Conservation (phyloP, 2,329 filamentous ascomycete species). For the Fusarium sp. region DNA sequence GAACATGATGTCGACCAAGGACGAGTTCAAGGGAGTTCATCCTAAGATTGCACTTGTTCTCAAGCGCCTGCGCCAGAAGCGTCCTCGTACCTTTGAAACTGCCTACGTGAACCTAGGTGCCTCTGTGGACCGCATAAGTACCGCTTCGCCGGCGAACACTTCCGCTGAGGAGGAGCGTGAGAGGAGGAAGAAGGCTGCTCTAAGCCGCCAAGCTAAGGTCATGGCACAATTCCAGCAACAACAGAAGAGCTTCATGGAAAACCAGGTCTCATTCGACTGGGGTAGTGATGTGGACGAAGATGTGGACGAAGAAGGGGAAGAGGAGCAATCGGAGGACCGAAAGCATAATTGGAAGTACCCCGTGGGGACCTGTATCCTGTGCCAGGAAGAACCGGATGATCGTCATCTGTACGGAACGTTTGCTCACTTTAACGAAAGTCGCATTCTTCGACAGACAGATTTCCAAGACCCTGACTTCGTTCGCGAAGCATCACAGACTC, state of each 20-base stretch:
- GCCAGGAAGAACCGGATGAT: slow-evolving; percentile 96
- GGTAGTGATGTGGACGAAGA: slow-evolving; percentile 83
- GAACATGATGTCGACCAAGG: slow-evolving; percentile 74
- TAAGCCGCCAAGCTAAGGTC: slow-evolving; percentile 90
- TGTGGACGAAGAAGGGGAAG: slow-evolving; percentile 79
- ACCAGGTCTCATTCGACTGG: slow-evolving; percentile 90
- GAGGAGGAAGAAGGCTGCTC: slow-evolving; percentile 89
- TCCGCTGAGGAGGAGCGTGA: slow-evolving; percentile 81
- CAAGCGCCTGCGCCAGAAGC: slow-evolving; percentile 86
- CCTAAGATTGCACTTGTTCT: slow-evolving; percentile 88
- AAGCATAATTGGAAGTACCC: slow-evolving; percentile 87
- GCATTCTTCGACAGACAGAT: slow-evolving; percentile 88
- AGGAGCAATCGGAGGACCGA: slow-evolving; percentile 72
- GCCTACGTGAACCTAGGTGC: slow-evolving; percentile 77
- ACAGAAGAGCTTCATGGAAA: slow-evolving; percentile 94
- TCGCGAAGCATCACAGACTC: slow-evolving; percentile 84
- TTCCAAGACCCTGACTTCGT: slow-evolving; percentile 86
- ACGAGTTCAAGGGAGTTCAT: slow-evolving; percentile 85
- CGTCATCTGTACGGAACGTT: slow-evolving; percentile 93
- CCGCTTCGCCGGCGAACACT: slow-evolving; percentile 81
- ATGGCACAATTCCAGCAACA: slow-evolving; percentile 99
- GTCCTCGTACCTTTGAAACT: slow-evolving; percentile 79
- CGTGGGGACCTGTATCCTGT: slow-evolving; percentile 92
- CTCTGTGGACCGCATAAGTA: slow-evolving; percentile 83
- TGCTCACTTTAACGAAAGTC: slow-evolving; percentile 88